phyloP scores from a whole-genome alignment of 2,329 filamentous ascomycete species.

The Pseudogymnoascus sp. region DNA sequence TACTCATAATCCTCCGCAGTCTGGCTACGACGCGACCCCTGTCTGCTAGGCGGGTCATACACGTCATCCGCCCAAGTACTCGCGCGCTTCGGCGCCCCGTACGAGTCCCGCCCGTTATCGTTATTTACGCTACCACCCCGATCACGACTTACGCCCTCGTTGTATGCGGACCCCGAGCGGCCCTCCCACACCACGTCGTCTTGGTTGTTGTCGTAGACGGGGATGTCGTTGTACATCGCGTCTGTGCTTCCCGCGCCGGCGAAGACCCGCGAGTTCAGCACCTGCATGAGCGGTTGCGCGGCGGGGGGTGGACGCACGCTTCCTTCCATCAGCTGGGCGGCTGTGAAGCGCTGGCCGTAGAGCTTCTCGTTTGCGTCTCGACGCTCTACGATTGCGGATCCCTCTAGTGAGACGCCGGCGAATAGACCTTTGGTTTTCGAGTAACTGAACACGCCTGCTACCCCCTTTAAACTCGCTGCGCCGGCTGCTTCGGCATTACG shows the following conservation, averaged over 20 bases:
- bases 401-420: slow-evolving; percentile 89
- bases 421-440: slow-evolving; percentile 97
- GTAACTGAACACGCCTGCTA: slow-evolving; percentile 93
- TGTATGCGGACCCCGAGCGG: slow-evolving; percentile 61
- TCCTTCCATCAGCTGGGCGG: slow-evolving; percentile 74
- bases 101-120: slow-evolving; percentile 29
- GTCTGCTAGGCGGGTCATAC: slow-evolving; percentile 52
- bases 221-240: slow-evolving; percentile 86
- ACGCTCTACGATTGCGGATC: slow-evolving; percentile 85
- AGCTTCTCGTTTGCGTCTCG: slow-evolving; percentile 96
- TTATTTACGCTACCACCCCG: slow-evolving; percentile 34
- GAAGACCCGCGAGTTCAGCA: slow-evolving; percentile 82
- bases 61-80: slow-evolving; percentile 71
- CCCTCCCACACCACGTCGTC: slow-evolving; percentile 84
- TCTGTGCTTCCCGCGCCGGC: slow-evolving; percentile 53
- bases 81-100: slow-evolving; percentile 53
- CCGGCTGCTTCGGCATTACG: slow-evolving; percentile 94
- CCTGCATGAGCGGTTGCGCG: slow-evolving; percentile 74
- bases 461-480: slow-evolving; percentile 80
- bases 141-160: slow-evolving; percentile 55
- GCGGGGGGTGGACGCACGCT: slow-evolving; percentile 70
- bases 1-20: slow-evolving; percentile 48
- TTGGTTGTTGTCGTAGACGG: slow-evolving; percentile 76
- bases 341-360: slow-evolving; percentile 77
- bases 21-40: slow-evolving; percentile 35